Evolutionary conservation across 192 early-diverging fungal species (phyloP), one percentile per base, ranked within the genome.

Genomic region (Backusella sp.): DNA sequence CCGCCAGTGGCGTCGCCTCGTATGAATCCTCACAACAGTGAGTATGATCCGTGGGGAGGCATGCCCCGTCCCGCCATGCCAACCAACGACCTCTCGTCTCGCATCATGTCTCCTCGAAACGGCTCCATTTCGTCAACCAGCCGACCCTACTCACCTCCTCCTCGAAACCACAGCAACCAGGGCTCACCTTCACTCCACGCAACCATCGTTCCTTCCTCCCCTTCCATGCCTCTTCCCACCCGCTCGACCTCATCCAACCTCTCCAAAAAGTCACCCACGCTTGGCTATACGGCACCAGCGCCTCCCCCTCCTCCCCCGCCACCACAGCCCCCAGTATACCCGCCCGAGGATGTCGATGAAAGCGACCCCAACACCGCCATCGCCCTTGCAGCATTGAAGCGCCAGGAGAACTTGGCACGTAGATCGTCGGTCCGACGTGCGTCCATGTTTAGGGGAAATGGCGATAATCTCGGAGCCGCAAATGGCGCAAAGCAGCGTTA

Each of bases 321-420:
- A 32, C 68, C 66, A 12, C 35, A 23, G 11, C 68, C 34, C 4
- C 12, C 12, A 62, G 56, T 62, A 62, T 62, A 69, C 34, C 68
- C 34, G 41, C 17, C 35, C 8, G 15, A 32, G 0, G 72, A 74
- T 30, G 80, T 83, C 41, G 82, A 83, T 68, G 73, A 77, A 44
- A 77, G 26, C 39, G 82, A 83, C 41, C 76, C 82, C 2, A 76
- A 75, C 41, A 83, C 82, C 23, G 82, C 82, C 6, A 76, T 68
- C 41, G 78, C 78, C n/a, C 72, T 83, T 5, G 82, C 78, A 28
- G 78, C 78, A 28, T 66, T 83, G 46, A 83, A 83, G 49, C 66
- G 70, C 7, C 75, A 83, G 49, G 78, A 83, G 37, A 83, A 83
- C n/a, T 66, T 83, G 17, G 82, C 82, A 30, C 41, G 82, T 12